Conservation (phyloP, 2,329 filamentous ascomycete genomes). For the Fusarium sp. region DNA sequence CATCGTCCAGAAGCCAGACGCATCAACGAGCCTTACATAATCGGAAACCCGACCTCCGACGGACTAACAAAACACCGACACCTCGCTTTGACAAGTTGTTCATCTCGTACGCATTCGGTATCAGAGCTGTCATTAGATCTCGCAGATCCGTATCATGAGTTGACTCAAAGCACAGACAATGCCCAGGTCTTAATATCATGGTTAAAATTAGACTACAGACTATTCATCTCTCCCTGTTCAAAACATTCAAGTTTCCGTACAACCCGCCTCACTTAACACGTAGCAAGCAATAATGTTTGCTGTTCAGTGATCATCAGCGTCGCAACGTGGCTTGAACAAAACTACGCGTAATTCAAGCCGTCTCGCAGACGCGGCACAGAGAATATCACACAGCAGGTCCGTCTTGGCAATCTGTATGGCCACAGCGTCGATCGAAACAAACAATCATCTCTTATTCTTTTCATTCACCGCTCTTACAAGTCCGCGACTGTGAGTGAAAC, state of each 20-base stretch:
- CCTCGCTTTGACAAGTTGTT: neutral
- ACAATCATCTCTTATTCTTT: neutral
- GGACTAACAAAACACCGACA: constrained; percentile 4
- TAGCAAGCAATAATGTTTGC: neutral
- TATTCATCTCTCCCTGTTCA: neutral
- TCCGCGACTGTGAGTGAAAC: constrained; percentile 3
- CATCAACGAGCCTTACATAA: constrained; percentile 19
- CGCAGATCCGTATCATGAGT: neutral
- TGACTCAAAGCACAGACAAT: constrained; percentile 5
- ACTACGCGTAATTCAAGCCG: neutral
- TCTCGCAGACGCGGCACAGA: neutral
- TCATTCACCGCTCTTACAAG: constrained; percentile 8
- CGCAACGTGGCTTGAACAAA: neutral
- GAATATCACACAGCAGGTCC: neutral
- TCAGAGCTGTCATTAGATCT: neutral
- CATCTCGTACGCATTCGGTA: neutral
- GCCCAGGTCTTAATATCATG: constrained; percentile 6
- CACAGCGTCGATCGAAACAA: neutral
- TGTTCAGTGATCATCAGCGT: neutral
- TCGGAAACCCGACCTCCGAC: neutral
- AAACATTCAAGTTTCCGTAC: neutral
- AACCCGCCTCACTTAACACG: neutral
- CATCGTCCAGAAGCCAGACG: constrained; percentile 26
- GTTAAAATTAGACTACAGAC: constrained; percentile 30
- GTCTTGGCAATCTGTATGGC: neutral